These are phyloP conservation scores for Didymella exigua DNA, from an alignment of 2,329 filamentous ascomycete genomes.

Conservation along the genomic window DNA sequence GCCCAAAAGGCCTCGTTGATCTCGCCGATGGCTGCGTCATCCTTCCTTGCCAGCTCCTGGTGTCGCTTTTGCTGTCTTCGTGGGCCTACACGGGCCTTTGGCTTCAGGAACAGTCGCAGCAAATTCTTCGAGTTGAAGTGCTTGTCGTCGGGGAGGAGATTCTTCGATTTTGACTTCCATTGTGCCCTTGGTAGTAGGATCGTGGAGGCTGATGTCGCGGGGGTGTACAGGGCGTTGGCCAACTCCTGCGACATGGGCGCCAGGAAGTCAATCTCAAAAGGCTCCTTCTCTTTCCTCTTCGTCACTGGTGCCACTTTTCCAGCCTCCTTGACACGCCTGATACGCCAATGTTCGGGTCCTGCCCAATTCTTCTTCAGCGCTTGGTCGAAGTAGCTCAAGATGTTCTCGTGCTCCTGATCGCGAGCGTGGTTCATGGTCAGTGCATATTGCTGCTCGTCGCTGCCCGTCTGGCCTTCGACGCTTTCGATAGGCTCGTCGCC, in stretches of 20 bases:
- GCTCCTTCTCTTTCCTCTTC: constrained; percentile 91
- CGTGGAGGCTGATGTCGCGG: constrained; percentile 76
- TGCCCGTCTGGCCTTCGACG: constrained; percentile 56
- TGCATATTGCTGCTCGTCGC: constrained; percentile 72
- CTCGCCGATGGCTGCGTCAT: constrained; percentile 69
- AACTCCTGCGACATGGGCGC: constrained; percentile 73
- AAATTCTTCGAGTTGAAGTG: constrained; percentile 96
- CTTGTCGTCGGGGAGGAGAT: constrained; percentile 95
- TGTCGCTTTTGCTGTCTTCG: constrained; percentile 56
- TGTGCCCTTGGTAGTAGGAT: constrained; percentile 92
- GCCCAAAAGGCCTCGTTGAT: constrained; percentile 98
- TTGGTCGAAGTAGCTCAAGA: constrained; percentile 97
- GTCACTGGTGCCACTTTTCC: constrained; percentile 65
- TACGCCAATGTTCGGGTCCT: constrained; percentile 98
- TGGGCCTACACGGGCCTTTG: constrained; percentile 80
- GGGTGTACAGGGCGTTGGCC: constrained; percentile 79
- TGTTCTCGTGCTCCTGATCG: constrained; percentile 83
- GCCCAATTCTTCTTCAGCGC: constrained; percentile 97
- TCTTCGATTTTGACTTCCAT: constrained; percentile 91
- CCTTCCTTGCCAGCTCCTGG: constrained; percentile 27
- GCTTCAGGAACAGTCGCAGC: constrained; percentile 89
- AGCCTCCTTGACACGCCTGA: constrained; percentile 82
- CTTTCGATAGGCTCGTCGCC: constrained; percentile 57
- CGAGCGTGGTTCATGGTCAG: constrained; percentile 76
- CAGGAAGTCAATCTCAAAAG: constrained; percentile 90